These are phyloP conservation scores for Kodamaea derodonti DNA, from an alignment of 1,139 yeast species.

Conservation along the genomic window DNA sequence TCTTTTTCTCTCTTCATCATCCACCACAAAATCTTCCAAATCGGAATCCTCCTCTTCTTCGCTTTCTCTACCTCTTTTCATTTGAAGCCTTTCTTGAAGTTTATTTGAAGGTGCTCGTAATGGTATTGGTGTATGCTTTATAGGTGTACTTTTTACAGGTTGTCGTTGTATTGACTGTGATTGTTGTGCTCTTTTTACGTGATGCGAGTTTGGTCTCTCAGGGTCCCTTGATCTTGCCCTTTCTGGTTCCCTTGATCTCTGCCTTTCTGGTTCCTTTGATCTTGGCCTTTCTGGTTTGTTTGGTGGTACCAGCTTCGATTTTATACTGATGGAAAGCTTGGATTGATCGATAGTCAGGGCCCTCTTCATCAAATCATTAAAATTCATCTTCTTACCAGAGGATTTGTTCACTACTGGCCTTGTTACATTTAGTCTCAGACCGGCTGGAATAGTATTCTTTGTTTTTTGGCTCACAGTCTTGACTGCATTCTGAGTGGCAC, in stretches of 20 bases:
- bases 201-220: background rate
- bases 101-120: slow-evolving; percentile 20
- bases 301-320: slow-evolving; percentile 17
- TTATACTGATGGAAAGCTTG: slow-evolving; percentile 36
- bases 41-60: slow-evolving; percentile 19
- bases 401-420: slow-evolving; percentile 8
- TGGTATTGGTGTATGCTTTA: slow-evolving; percentile 20
- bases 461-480: background rate
- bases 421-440: background rate
- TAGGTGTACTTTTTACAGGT: background rate
- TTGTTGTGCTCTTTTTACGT: too few relatives aligned
- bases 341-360: slow-evolving; percentile 55
- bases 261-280: background rate
- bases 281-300: slow-evolving; percentile 15
- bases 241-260: background rate
- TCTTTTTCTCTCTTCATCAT: slow-evolving; percentile 47
- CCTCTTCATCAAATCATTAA: slow-evolving; percentile 65
- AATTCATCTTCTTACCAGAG: slow-evolving; percentile 49
- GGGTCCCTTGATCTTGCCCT: background rate
- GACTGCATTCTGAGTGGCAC: background rate
- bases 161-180: too few relatives aligned
- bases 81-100: slow-evolving; percentile 26
- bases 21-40: slow-evolving; percentile 51
- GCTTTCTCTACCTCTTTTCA: slow-evolving; percentile 1
- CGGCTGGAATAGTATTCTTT: background rate